Percentiles rank a stretch among this genome's conserved stretches.
Conservation (phyloP, 2,329 filamentous ascomycete species). For the Alternaria sp. region DNA sequence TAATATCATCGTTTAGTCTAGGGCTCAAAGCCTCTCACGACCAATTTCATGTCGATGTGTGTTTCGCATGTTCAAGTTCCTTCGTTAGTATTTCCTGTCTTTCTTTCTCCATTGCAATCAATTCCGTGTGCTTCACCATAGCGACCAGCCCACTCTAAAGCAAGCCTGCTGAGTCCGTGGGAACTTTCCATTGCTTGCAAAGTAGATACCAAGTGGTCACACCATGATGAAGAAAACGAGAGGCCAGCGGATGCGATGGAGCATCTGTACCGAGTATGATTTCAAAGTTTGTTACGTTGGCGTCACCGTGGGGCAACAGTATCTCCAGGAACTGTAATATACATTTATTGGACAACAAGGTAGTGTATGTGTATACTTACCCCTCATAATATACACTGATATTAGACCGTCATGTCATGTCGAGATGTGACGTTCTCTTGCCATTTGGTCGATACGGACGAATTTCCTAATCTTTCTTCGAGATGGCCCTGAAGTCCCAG, state of each 20-base stretch:
- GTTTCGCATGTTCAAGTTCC: not conserved
- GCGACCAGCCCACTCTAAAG: not conserved
- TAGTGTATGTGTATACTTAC: not conserved
- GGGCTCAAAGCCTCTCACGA: no score
- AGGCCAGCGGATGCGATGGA: not conserved
- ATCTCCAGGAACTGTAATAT: not conserved
- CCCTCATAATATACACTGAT: not conserved
- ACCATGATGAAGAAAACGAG: not conserved
- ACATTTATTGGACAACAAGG: not conserved
- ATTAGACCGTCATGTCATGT: not conserved
- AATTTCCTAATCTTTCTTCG: slow-evolving; percentile 30
- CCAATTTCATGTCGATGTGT: not conserved
- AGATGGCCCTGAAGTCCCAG: slow-evolving; percentile 44
- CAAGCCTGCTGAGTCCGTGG: not conserved
- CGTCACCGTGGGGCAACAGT: not conserved
- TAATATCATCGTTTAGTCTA: no score
- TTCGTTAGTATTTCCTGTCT: not conserved
- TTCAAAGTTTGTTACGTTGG: not conserved
- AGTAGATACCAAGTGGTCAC: not conserved
- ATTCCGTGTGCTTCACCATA: not conserved
- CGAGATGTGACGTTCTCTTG: not conserved
- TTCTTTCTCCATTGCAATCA: not conserved
- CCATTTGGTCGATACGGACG: not conserved
- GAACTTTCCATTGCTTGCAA: not conserved
- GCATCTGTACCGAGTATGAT: not conserved